Evolutionary conservation across 345 rosid species (phyloP), one percentile per base, ranked within the genome.

Genomic region (Raphanus sativus): DNA sequence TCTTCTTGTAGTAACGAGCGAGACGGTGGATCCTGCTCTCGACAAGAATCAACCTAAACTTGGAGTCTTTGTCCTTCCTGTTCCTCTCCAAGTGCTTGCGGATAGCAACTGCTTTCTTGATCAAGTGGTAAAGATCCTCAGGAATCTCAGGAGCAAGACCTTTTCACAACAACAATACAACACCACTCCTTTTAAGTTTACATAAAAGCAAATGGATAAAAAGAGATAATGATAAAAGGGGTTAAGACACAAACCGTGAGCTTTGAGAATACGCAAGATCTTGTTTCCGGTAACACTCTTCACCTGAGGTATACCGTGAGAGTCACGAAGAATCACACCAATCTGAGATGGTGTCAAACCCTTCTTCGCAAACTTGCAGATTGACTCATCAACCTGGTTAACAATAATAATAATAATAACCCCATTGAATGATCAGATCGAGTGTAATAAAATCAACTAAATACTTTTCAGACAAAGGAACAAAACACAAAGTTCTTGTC

Each of bases 1-100:
- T 92, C 83, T 90, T 92, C 91, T 92, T 92, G 87, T 92, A 92
- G 71, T 90, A 90, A 11, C 96, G 92, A 40, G 97, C 97, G 60
- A 87, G 93, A 50, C 93, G 66, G 66, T 62, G 66, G 42, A 62
- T 62, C 40, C 66, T 62, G 66, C 66, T 62, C 66, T 62, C 66
- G 1, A 62, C 66, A 62, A 62, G 66, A 62, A 62, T 62, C 40
- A 62, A 1, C 66, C 66, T 62, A 32, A 62, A 62, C 42, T 62
- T 62, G 66, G 66, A 62, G 16, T 62, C 66, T 4, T 62, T 62
- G 66, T 62, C 66, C 4, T 62, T 62, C 12, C 66, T 30, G 66
- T 62, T 62, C 66, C 66, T 62, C 66, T 62, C 66, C 40, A 62
- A 62, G 0, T 62, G 66, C 66, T 62, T 62, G 40, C 66, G 66